These are phyloP conservation scores for Pseudonitzschia pungens DNA, from an alignment of 108 stramenopile genomes.

Conservation along the genomic window DNA sequence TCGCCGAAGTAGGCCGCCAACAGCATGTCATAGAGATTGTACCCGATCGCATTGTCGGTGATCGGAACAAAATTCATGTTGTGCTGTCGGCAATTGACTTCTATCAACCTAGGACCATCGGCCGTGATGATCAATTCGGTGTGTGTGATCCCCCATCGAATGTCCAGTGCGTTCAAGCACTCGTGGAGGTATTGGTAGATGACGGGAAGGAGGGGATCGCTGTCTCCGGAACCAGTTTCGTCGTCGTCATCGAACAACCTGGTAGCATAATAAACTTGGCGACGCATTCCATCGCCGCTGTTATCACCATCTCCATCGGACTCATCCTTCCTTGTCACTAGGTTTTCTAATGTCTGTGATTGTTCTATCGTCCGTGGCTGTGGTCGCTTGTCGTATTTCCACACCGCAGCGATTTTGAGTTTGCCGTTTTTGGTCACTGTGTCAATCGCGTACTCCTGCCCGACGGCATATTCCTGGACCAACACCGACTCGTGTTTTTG, in stretches of 20 bases:
- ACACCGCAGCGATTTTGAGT: conserved; percentile 91
- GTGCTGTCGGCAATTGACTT: conserved; percentile 88
- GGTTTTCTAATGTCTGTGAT: background rate
- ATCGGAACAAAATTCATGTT: conserved; percentile 83
- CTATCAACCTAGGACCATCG: conserved; percentile 65
- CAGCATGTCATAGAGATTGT: conserved; percentile 79
- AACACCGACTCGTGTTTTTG: conserved; percentile 79
- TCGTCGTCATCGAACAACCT: conserved; percentile 55
- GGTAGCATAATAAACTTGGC: conserved; percentile 86
- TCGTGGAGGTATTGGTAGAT: conserved; percentile 54
- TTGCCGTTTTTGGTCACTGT: conserved; percentile 84
- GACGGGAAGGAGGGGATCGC: conserved; percentile 18
- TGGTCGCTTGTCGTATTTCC: conserved; percentile 94
- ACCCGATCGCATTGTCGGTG: conserved; percentile 75
- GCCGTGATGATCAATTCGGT: conserved; percentile 71
- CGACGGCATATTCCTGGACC: conserved; percentile 75
- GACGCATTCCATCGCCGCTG: conserved; percentile 63
- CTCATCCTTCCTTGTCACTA: background rate
- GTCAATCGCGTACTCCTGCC: conserved; percentile 93
- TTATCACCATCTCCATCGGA: background rate
- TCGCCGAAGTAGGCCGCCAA: conserved; percentile 65
- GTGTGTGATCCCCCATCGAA: conserved; percentile 77
- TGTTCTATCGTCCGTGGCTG: conserved; percentile 10
- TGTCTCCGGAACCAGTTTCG: background rate
- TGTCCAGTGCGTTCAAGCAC: conserved; percentile 61